Percentiles rank a stretch among this genome's conserved stretches.
Evolutionary conservation across 129 eudicot species (phyloP).

Genomic region (Tanacetum coccineum): DNA sequence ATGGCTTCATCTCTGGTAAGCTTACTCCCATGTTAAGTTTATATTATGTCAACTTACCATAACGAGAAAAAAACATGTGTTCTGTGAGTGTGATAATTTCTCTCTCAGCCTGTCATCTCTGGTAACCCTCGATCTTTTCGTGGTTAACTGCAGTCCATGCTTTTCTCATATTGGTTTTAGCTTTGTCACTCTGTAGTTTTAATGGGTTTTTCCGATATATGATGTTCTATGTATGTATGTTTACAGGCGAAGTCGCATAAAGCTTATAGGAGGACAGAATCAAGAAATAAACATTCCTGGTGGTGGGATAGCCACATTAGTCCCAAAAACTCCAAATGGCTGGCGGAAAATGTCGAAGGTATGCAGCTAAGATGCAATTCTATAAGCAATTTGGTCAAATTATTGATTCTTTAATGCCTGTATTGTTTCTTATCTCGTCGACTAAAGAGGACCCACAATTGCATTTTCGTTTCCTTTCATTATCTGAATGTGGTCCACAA

Average conservation of each 20-base stretch:
- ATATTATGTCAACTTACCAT: background rate
- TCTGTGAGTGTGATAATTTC: background rate
- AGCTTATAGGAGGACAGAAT: constrained; percentile 52
- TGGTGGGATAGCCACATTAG: constrained; percentile 98
- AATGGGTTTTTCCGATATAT: background rate
- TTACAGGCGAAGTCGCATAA: constrained; percentile 50
- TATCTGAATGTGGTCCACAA: background rate
- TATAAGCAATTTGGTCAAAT: background rate
- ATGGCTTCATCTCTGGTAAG: constrained; percentile 51
- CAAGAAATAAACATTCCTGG: constrained; percentile 89
- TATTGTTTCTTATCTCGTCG: background rate
- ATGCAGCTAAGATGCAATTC: constrained; percentile 21
- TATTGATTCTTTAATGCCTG: background rate
- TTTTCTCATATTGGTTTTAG: constrained; percentile 1
- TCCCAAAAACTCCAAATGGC: constrained; percentile 88
- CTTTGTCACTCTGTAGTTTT: background rate
- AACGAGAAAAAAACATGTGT: background rate
- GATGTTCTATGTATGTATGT: background rate
- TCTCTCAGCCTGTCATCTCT: too few relatives aligned
- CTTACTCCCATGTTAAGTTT: constrained; percentile 1
- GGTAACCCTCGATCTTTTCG: too few relatives aligned
- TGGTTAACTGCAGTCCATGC: background rate
- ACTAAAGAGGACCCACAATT: background rate
- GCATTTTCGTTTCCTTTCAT: background rate
- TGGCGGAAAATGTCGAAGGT: constrained; percentile 91